Evolutionary conservation across 768 basidiomycete species (phyloP), one percentile per base, ranked within the genome.

Genomic region (Chiua virens): DNA sequence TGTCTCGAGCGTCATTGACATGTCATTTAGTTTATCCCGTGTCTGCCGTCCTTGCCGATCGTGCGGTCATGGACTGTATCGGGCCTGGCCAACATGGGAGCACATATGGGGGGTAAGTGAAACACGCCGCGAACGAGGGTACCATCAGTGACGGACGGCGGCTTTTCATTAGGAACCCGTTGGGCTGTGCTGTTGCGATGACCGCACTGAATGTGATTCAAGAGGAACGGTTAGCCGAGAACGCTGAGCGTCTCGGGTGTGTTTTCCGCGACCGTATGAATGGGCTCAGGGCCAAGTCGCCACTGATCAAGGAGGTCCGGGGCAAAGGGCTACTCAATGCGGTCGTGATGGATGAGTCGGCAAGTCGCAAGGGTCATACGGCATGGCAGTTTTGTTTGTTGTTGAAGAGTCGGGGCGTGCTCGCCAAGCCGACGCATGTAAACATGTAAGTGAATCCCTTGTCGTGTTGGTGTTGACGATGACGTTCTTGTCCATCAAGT

Each of bases 361-460:
- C 81, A 74, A 92, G 88, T 60, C 69, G 55, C 42, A 88, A 82
- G 70, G 87, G 89, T 15, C 75, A 92, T 45, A 86, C 89, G 1
- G 97, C 95, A 5, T 99, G 96, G 97, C 92, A 98, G 68, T 77
- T 98, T 47, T 98, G 97, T 71, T 65, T 98, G 65, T 69, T 98
- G 62, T 71, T 98, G 68, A 96, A 95, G 85, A 86, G 85, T 59
- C 81, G 90, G 41, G 93, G 94, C 5, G 81, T 98, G 49, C 74
- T 99, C 56, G 96, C 95, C 25, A 98, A 99, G 77, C 95, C 97
- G 13, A 98, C 96, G 0, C 94, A 97, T 63, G 81, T 86, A 23
- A 96, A 96, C 70, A 92, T 91, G 92, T 95, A 61, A 61, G 92
- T 77, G 37, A n/a, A n/a, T 17, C 36, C 36, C 8, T 14, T 11